Evolutionary conservation across 345 rosid species (phyloP).

Genomic region (Ceriops tagal): DNA sequence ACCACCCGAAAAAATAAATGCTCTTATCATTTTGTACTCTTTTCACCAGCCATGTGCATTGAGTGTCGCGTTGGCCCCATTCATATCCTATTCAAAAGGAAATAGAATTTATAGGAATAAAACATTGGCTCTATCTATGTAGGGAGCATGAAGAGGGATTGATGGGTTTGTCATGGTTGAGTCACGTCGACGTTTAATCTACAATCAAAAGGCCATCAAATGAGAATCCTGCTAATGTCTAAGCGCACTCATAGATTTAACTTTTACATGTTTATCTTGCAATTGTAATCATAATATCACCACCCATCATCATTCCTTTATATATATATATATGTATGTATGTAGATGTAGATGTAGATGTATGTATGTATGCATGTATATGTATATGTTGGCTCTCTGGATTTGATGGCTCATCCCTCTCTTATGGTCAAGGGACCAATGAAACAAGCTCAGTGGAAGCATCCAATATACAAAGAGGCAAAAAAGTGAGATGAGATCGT

Average conservation of each 20-base stretch:
- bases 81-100: neutral
- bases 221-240: neutral
- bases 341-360: no score
- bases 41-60: no score
- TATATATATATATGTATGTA: no score
- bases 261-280: no score
- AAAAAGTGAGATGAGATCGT: no score
- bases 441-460: neutral
- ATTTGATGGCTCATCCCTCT: conserved; percentile 6
- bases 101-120: conserved; percentile 2
- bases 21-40: no score
- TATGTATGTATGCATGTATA: no score
- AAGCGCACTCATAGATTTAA: neutral
- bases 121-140: conserved; percentile 13
- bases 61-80: no score
- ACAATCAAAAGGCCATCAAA: conserved; percentile 10
- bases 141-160: neutral
- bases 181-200: conserved; percentile 52
- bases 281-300: no score
- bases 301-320: no score
- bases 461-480: neutral
- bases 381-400: neutral
- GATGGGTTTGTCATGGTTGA: conserved; percentile 39
- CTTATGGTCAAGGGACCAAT: conserved; percentile 4
- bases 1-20: no score